Evolutionary conservation across 148 eudicot species (phyloP).

Genomic region (Rhododendron vialii): DNA sequence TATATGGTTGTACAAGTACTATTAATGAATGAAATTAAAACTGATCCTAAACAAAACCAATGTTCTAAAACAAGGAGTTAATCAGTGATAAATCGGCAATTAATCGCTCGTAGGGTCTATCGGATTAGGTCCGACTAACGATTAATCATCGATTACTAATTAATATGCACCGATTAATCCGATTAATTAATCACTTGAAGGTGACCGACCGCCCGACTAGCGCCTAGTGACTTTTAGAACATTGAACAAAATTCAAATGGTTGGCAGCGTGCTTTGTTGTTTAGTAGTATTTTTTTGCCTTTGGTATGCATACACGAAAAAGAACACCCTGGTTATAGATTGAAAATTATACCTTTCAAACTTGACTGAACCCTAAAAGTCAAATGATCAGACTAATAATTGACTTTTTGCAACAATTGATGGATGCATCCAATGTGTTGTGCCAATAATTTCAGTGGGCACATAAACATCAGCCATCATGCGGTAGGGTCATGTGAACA

Average conservation of each 20-base stretch:
- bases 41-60: background rate
- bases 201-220: too few species aligned
- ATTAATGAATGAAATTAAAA: too few species aligned
- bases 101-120: too few species aligned
- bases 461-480: background rate
- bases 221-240: too few species aligned
- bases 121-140: too few species aligned
- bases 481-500: background rate
- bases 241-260: background rate
- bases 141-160: too few species aligned
- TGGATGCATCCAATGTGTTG: background rate
- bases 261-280: background rate
- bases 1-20: too few species aligned
- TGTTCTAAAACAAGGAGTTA: too few species aligned
- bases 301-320: background rate
- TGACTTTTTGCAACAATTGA: background rate
- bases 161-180: too few species aligned
- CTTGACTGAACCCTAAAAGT: background rate
- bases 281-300: background rate
- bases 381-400: background rate
- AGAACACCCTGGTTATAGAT: background rate
- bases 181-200: too few species aligned
- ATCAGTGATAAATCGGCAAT: too few species aligned
- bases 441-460: background rate
- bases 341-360: background rate